Conservation (phyloP, 1,284 basidiomycete species). For the Fomitopsis betulina region DNA sequence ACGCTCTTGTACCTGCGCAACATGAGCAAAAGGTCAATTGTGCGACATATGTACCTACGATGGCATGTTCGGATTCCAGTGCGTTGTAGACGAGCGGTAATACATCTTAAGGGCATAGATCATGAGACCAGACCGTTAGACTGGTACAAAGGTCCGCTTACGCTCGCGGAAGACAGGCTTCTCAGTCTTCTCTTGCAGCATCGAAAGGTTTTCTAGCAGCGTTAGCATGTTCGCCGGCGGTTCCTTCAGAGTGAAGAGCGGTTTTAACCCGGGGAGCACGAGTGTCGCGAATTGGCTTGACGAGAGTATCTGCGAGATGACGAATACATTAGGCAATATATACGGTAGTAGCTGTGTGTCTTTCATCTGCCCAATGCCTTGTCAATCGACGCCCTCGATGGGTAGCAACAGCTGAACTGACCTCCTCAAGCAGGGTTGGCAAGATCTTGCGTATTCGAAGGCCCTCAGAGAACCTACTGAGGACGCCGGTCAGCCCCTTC, state of each 20-base stretch:
- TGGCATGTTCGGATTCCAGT: conserved; percentile 86
- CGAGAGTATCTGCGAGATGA: conserved; percentile 78
- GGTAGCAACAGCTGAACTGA: conserved; percentile 29
- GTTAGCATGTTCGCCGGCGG: conserved; percentile 97
- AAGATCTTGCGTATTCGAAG: conserved; percentile 87
- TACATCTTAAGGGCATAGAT: conserved; percentile 56
- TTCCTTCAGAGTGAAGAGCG: conserved; percentile 88
- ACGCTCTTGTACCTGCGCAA: conserved; percentile 79
- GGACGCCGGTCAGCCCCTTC: conserved; percentile 81
- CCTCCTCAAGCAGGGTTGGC: conserved; percentile 93
- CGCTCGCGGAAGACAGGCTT: conserved; percentile 86
- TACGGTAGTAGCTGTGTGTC: conserved; percentile 89
- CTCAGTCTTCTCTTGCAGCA: conserved; percentile 89
- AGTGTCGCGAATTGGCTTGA: conserved; percentile 78
- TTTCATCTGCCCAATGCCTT: conserved; percentile 67
- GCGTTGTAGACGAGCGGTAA: conserved; percentile 94
- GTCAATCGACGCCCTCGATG: neutral
- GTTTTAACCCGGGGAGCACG: conserved; percentile 86
- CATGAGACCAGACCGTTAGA: neutral
- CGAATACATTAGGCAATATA: conserved; percentile 97
- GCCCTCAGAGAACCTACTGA: conserved; percentile 86
- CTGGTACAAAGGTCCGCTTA: conserved; percentile 36
- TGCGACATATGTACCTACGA: conserved; percentile 37
- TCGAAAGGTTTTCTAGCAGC: conserved; percentile 82
- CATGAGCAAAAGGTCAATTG: conserved; percentile 8